These are phyloP conservation scores for Exophiala bonariae DNA, from an alignment of 2,329 filamentous ascomycete species.

Conservation along the genomic window DNA sequence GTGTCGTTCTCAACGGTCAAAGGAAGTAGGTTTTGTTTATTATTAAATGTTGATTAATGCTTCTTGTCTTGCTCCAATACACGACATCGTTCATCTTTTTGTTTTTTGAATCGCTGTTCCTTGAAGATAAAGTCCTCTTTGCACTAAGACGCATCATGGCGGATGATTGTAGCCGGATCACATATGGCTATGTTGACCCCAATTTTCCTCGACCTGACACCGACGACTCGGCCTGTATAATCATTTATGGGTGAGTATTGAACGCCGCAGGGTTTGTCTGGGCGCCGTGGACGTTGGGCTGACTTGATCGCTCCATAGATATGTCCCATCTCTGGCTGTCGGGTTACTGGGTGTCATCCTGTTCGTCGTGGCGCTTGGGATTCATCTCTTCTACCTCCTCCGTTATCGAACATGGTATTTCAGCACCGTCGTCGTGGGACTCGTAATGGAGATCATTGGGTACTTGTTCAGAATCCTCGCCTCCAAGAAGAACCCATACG, in stretches of 20 bases:
- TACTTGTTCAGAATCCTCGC: slow-evolving; percentile 53
- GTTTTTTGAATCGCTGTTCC: no score
- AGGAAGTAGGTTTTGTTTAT: no score
- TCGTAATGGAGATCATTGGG: slow-evolving; percentile 51
- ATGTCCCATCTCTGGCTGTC: slow-evolving; percentile 46
- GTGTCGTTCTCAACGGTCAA: no score
- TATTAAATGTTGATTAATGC: no score
- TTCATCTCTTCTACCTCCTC: slow-evolving; percentile 22
- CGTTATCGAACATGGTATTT: slow-evolving; percentile 28
- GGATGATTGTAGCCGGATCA: slow-evolving; percentile 8
- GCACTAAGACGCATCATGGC: slow-evolving; percentile 8
- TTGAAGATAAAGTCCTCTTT: no score
- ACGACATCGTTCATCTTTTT: no score
- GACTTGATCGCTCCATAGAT: slow-evolving; percentile 31
- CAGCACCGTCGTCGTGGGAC: slow-evolving; percentile 43
- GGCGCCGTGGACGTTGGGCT: not conserved
- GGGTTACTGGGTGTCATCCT: slow-evolving; percentile 48
- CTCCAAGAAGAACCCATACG: slow-evolving; percentile 53
- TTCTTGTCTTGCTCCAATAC: no score
- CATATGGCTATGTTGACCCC: slow-evolving; percentile 23
- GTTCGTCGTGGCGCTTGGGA: slow-evolving; percentile 26
- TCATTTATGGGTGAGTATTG: slow-evolving; percentile 20
- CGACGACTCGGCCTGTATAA: slow-evolving; percentile 20
- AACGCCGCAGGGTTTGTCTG: not conserved
- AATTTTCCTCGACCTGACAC: slow-evolving; percentile 18